Evolutionary conservation across 106 monocot genomes (phyloP).

Genomic region (Dioscorea dumetorum): DNA sequence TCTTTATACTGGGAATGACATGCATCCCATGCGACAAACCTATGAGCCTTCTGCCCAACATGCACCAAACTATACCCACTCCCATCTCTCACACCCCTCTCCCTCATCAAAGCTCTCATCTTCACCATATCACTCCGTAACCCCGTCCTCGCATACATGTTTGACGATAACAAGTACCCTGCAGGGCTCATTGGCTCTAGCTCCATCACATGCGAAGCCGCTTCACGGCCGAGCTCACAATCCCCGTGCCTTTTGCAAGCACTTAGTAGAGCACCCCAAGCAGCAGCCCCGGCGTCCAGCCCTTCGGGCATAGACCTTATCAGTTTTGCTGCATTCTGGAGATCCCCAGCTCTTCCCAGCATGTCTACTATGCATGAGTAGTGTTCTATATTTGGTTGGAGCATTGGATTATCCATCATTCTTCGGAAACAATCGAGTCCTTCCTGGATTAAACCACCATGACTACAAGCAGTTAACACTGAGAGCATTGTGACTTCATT

Average conservation of each 20-base stretch:
- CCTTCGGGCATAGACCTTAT: constrained; percentile 37
- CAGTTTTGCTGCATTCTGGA: constrained; percentile 33
- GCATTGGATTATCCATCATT: constrained; percentile 19
- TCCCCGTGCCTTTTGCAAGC: constrained; percentile 45
- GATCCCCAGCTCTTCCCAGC: constrained; percentile 67
- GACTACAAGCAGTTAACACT: constrained; percentile 59
- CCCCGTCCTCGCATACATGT: constrained; percentile 25
- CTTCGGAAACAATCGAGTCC: constrained; percentile 46
- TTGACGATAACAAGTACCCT: constrained; percentile 46
- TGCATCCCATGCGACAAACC: constrained; percentile 63
- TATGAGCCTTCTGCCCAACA: constrained; percentile 31
- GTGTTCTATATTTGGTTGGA: constrained; percentile 45
- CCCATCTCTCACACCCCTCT: constrained; percentile 41
- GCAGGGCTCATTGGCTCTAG: constrained; percentile 55
- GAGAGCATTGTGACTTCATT: constrained; percentile 66
- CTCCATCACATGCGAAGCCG: constrained; percentile 40
- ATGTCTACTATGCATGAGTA: constrained; percentile 81
- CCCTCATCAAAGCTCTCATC: constrained; percentile 48
- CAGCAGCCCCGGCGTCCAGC: constrained; percentile 26
- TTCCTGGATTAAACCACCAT: constrained; percentile 69
- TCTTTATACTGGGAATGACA: constrained; percentile 41
- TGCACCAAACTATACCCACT: constrained; percentile 63
- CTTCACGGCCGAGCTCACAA: constrained; percentile 29
- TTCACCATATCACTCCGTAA: constrained; percentile 14
- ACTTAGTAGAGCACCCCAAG: constrained; percentile 80